Percentiles rank a stretch among this genome's conserved stretches.
Evolutionary conservation across 768 basidiomycete species (phyloP).

Genomic region (Mycena latifolia): DNA sequence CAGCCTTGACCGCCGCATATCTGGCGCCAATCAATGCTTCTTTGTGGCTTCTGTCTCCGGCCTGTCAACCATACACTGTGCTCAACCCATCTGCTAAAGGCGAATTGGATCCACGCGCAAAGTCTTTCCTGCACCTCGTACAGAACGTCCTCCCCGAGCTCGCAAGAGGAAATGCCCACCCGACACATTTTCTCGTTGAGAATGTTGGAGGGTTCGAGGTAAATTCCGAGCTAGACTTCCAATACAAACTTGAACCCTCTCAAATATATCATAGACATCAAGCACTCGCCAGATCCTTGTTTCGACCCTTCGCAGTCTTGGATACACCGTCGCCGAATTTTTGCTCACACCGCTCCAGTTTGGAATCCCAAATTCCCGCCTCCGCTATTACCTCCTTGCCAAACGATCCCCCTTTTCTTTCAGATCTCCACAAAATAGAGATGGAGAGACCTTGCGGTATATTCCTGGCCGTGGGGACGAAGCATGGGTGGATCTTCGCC

Average conservation of each 20-base stretch:
- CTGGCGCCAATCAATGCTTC: conserved; percentile 64
- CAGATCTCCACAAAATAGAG: conserved; percentile 34
- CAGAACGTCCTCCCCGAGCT: conserved; percentile 72
- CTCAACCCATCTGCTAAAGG: conserved; percentile 75
- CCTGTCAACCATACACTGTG: conserved; percentile 86
- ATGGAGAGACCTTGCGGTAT: conserved; percentile 56
- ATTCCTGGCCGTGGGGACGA: conserved; percentile 61
- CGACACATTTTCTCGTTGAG: conserved; percentile 75
- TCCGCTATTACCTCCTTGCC: conserved; percentile 85
- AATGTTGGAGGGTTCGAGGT: conserved; percentile 92
- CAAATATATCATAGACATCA: conserved; percentile 61
- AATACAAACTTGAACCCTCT: background rate
- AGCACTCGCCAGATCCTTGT: conserved; percentile 70
- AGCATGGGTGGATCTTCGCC: conserved; percentile 24
- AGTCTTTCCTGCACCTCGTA: conserved; percentile 81
- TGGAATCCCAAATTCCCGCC: conserved; percentile 84
- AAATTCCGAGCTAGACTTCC: conserved; percentile 20
- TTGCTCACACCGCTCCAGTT: conserved; percentile 83
- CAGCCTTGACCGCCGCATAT: conserved; percentile 60
- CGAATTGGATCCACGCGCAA: conserved; percentile 77
- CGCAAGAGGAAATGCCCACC: conserved; percentile 57
- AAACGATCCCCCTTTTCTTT: conserved; percentile 60
- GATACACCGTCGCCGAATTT: conserved; percentile 72
- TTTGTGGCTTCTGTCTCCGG: conserved; percentile 85
- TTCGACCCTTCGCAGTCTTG: conserved; percentile 61